Base-by-base conservation (phyloP, 208 protist species). In the Polymyxa betae region DNA sequence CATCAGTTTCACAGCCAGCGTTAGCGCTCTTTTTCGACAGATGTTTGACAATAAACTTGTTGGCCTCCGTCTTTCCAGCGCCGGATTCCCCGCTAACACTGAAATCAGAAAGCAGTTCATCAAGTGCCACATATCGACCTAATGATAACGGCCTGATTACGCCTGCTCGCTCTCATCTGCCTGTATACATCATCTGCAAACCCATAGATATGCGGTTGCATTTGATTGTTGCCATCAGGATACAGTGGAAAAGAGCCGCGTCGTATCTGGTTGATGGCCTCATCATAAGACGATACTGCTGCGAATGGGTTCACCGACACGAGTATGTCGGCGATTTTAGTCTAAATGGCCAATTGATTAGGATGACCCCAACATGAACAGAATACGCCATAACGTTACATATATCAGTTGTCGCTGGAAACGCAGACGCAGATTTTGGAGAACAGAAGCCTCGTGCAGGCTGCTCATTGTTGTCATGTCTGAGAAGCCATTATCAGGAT, bases 51-150 rank as follows among this genome's bases (percentile, higher is more conserved):
- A 92, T 90, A 32, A 54, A 88, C 91, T 93, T 93, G 49, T 64
- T 90, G 45, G 91, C 89, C 89, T 93, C 92, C 24, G 92, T 93
- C 64, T 93, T 93, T 43, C 92, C 92, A 0, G 92, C 89, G 49
- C 92, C 92, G 41, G 90, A 92, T 88, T 93, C 92, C 35, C 92
- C 92, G 35, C 72, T 82, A 43, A 5, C 43, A 44, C 90, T 29
- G 88, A 64, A 35, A 82, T 35, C 5, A 82, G 16, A 40, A 87
- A 45, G 24, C 77, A 24, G 24, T 40, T 24, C 77, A 87, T 24
- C 77, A 45, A 40, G 77, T 87, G 5, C 12, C 41, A 45, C 5
- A 45, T 5, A 24, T 32, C 12, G 54, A 89, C 45, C 43, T 60
- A 20, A 89, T 89, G 1, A 89, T 43, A 45, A 45, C 29, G 43